Conservation (phyloP, 257 asterid species). For the Solanum pimpinellifolium region DNA sequence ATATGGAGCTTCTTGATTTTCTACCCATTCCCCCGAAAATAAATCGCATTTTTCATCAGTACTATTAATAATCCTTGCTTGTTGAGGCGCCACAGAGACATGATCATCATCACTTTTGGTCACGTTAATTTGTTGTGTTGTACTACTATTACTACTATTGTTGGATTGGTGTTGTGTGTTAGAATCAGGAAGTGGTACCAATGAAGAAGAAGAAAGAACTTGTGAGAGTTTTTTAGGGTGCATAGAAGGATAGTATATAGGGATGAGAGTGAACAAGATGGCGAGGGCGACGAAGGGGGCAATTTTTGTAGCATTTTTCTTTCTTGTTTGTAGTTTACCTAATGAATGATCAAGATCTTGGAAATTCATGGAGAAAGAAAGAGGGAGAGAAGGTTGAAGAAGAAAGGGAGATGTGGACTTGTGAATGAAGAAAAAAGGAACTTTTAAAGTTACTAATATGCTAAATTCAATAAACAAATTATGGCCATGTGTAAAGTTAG, state of each 20-base stretch:
- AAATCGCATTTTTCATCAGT: constrained; percentile 35
- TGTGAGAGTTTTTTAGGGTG: background rate
- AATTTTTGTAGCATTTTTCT: constrained; percentile 18
- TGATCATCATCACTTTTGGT: background rate
- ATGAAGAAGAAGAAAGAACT: background rate
- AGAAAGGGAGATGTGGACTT: background rate
- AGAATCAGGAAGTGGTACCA: background rate
- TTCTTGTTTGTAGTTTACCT: constrained; percentile 26
- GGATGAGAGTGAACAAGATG: constrained; percentile 28
- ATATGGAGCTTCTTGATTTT: constrained; percentile 48
- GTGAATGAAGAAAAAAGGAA: background rate
- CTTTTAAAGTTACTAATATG: background rate
- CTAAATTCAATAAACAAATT: background rate
- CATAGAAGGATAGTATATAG: constrained; percentile 27
- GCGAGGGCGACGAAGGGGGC: constrained; percentile 30
- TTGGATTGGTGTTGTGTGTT: background rate
- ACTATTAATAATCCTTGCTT: background rate
- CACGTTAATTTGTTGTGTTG: background rate
- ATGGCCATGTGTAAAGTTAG: background rate
- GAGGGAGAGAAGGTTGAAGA: background rate
- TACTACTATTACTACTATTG: background rate
- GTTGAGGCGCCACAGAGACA: background rate
- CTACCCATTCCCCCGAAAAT: constrained; percentile 74
- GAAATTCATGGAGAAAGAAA: constrained; percentile 32
- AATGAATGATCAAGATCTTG: constrained; percentile 27